Evolutionary conservation across 768 basidiomycete species (phyloP).

Genomic region (Xanthoconium purpureum): DNA sequence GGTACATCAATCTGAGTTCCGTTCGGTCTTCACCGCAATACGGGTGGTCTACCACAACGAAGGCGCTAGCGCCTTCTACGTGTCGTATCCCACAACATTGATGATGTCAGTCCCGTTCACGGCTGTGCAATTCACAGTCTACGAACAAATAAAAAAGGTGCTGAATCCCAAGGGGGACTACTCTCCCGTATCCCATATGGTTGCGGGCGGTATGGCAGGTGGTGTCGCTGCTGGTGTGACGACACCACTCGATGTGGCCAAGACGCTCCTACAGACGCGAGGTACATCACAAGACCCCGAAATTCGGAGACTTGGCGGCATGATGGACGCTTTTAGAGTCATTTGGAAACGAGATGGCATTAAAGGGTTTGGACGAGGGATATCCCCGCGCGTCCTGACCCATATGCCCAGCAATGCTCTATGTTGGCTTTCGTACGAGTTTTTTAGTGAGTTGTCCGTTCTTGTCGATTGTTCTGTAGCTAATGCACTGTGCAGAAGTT

Average conservation of each 20-base stretch:
- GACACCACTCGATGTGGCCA: conserved; percentile 95
- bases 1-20: conserved; percentile 88
- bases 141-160: conserved; percentile 85
- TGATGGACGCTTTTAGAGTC: conserved; percentile 84
- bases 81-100: conserved; percentile 97
- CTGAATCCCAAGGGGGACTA: conserved; percentile 86
- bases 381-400: conserved; percentile 89
- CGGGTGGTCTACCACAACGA: conserved; percentile 80
- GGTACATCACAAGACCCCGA: conserved; percentile 84
- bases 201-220: conserved; percentile 89
- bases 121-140: conserved; percentile 95
- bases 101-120: conserved; percentile 97
- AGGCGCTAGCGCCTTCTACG: conserved; percentile 90
- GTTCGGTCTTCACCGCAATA: conserved; percentile 83
- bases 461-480: not conserved
- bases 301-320: conserved; percentile 80
- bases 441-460: conserved; percentile 77
- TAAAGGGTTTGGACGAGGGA: conserved; percentile 81
- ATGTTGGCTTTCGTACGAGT: conserved; percentile 97
- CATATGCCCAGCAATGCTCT: conserved; percentile 97
- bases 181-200: conserved; percentile 89
- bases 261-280: conserved; percentile 93
- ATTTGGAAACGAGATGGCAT: conserved; percentile 85
- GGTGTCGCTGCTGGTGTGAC: conserved; percentile 94
- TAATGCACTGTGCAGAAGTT: conserved; percentile 45